phyloP scores from a whole-genome alignment of 169 alveolate species.

The Plasmodium knowlesi region DNA sequence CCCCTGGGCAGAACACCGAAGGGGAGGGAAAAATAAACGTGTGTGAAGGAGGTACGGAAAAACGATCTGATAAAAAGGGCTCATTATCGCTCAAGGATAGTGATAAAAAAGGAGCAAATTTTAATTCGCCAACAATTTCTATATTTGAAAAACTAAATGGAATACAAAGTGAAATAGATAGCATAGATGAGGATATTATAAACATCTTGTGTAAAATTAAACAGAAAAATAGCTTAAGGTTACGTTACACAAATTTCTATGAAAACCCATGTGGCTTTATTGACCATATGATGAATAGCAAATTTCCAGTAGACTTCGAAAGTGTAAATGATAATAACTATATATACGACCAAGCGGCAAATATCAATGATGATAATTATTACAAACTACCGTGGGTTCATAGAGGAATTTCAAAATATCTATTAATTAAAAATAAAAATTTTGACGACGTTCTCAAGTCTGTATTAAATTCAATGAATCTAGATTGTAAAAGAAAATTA shows the following conservation, averaged over 20 bases:
- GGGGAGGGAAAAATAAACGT: not conserved
- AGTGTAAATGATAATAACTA: constrained; percentile 32
- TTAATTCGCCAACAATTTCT: constrained; percentile 14
- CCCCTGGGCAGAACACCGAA: not conserved
- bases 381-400: constrained; percentile 75
- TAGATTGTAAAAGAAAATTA: constrained; percentile 44
- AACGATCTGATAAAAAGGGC: not conserved
- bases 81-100: not conserved
- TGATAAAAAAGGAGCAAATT: constrained; percentile 2
- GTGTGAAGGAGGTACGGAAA: not conserved
- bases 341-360: constrained; percentile 72
- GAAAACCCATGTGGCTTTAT: constrained; percentile 75
- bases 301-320: constrained; percentile 45
- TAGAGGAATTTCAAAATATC: constrained; percentile 70
- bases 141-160: constrained; percentile 67
- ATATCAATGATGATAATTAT: constrained; percentile 71
- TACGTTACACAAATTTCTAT: constrained; percentile 64
- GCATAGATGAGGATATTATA: constrained; percentile 55
- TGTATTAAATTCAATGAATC: constrained; percentile 66
- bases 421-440: constrained; percentile 57
- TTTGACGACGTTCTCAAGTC: constrained; percentile 72
- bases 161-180: constrained; percentile 58
- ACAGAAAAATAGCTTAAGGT: constrained; percentile 61
- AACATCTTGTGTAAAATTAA: constrained; percentile 56
- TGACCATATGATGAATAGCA: constrained; percentile 74